phyloP scores from a whole-genome alignment of 768 basidiomycete species.

The Cystofilobasidium capitatum region DNA sequence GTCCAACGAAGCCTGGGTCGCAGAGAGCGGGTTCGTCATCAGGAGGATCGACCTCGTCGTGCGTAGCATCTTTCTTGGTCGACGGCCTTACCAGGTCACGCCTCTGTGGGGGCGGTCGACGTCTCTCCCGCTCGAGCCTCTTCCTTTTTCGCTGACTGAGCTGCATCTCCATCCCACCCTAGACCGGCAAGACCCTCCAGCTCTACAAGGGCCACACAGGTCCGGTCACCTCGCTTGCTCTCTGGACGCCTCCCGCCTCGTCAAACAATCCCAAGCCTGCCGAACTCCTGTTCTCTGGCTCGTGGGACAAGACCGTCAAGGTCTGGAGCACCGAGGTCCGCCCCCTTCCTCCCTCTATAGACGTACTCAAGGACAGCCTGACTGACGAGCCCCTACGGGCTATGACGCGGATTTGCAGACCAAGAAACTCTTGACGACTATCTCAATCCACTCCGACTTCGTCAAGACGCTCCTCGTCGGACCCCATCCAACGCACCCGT shows the following conservation, averaged over 20 bases:
- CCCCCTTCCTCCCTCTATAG: constrained; percentile 10
- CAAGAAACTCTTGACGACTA: constrained; percentile 59
- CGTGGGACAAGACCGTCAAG: constrained; percentile 95
- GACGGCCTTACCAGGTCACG: neutral
- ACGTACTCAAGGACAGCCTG: neutral
- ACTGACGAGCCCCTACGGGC: too few relatives aligned
- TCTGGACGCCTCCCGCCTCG: constrained; percentile 37
- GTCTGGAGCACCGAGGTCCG: constrained; percentile 72
- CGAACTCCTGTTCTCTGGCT: constrained; percentile 65
- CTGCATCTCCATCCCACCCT: too few relatives aligned
- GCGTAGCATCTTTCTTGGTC: constrained; percentile 29
- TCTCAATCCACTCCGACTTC: constrained; percentile 76
- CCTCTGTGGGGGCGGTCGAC: constrained; percentile 1
- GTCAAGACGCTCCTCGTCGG: constrained; percentile 73
- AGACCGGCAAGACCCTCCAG: constrained; percentile 73
- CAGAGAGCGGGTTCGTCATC: constrained; percentile 69
- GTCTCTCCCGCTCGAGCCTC: neutral
- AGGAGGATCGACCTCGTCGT: constrained; percentile 72
- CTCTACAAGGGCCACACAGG: constrained; percentile 75
- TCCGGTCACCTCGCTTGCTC: constrained; percentile 74
- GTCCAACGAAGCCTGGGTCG: constrained; percentile 68
- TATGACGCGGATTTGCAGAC: constrained; percentile 51
- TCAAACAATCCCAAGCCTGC: constrained; percentile 2
- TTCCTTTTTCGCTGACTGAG: constrained; percentile 18
- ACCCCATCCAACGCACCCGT: constrained; percentile 45